A percentile compares a stretch with the other conserved stretches of the same genome.
Evolutionary conservation across 1,139 yeast genomes (phyloP).

Genomic region (Geotrichum restrictum): DNA sequence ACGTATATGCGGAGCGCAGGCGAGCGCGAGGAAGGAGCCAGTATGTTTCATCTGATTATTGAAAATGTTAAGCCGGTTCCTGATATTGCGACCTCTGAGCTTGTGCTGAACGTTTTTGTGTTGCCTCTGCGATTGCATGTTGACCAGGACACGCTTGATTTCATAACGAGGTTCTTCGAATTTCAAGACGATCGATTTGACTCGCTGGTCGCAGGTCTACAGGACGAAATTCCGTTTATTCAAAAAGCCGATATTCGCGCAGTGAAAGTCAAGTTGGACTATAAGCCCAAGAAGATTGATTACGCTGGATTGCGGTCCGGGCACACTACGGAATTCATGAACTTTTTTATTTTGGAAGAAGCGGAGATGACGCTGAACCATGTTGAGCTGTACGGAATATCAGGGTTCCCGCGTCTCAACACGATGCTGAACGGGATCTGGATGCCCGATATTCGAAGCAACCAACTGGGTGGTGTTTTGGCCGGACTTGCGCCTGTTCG

Average conservation of each 20-base stretch:
- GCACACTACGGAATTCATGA: constrained; percentile 78
- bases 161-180: constrained; percentile 70
- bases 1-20: constrained; percentile 67
- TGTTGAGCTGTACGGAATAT: constrained; percentile 65
- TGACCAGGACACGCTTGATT: constrained; percentile 91
- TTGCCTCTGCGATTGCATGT: constrained; percentile 78
- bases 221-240: constrained; percentile 60
- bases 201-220: constrained; percentile 43
- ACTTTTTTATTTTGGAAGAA: constrained; percentile 83
- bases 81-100: constrained; percentile 64
- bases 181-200: constrained; percentile 71
- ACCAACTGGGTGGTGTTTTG: constrained; percentile 73
- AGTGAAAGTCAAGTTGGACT: constrained; percentile 70
- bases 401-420: constrained; percentile 64
- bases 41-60: constrained; percentile 56
- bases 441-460: constrained; percentile 79
- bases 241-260: constrained; percentile 64
- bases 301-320: constrained; percentile 82
- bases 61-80: constrained; percentile 65
- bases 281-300: constrained; percentile 86
- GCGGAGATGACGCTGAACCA: constrained; percentile 64
- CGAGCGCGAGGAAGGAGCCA: constrained; percentile 64
- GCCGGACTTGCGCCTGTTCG: constrained; percentile 82
- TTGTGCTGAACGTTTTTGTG: constrained; percentile 52
- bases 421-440: constrained; percentile 59